Conservation (phyloP, 108 stramenopile species). For the Aureococcus anophagefferens region DNA sequence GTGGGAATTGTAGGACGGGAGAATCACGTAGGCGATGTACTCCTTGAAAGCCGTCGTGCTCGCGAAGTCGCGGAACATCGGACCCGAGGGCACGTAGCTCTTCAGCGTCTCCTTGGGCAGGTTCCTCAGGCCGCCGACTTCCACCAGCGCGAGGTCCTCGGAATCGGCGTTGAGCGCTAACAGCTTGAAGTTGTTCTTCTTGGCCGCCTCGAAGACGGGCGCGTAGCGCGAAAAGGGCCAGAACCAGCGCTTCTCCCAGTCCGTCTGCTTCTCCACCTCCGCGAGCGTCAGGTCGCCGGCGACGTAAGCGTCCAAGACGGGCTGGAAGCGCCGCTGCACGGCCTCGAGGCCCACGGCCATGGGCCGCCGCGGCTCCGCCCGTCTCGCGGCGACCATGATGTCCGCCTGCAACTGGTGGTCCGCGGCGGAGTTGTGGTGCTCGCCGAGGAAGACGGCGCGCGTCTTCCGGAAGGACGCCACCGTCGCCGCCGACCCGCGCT, state of each 20-base stretch:
- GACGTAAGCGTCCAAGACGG: slow-evolving; percentile 51
- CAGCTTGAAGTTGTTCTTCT: slow-evolving; percentile 39
- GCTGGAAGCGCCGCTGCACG: slow-evolving; percentile 58
- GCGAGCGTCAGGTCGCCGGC: slow-evolving; percentile 30
- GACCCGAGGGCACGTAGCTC: slow-evolving; percentile 51
- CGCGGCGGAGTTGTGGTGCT: background rate
- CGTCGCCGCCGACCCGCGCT: background rate
- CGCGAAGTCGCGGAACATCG: slow-evolving; percentile 52
- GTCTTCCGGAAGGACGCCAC: background rate
- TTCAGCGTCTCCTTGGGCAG: slow-evolving; percentile 27
- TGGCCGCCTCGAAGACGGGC: slow-evolving; percentile 45
- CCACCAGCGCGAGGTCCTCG: slow-evolving; percentile 55
- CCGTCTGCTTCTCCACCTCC: slow-evolving; percentile 36
- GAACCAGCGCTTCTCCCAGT: slow-evolving; percentile 59
- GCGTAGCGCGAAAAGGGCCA: slow-evolving; percentile 61
- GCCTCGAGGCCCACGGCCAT: slow-evolving; percentile 66
- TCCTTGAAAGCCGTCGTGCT: slow-evolving; percentile 30
- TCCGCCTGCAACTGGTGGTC: background rate
- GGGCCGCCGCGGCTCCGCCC: background rate
- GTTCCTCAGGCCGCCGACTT: slow-evolving; percentile 46
- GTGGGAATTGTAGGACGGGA: slow-evolving; percentile 54
- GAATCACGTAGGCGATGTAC: slow-evolving; percentile 58
- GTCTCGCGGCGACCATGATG: background rate
- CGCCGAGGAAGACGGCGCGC: background rate
- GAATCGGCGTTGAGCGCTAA: slow-evolving; percentile 63